A percentile compares a stretch with the other conserved stretches of the same genome.
phyloP scores from a whole-genome alignment of 257 asterid species.

The Ehretia macrophylla region DNA sequence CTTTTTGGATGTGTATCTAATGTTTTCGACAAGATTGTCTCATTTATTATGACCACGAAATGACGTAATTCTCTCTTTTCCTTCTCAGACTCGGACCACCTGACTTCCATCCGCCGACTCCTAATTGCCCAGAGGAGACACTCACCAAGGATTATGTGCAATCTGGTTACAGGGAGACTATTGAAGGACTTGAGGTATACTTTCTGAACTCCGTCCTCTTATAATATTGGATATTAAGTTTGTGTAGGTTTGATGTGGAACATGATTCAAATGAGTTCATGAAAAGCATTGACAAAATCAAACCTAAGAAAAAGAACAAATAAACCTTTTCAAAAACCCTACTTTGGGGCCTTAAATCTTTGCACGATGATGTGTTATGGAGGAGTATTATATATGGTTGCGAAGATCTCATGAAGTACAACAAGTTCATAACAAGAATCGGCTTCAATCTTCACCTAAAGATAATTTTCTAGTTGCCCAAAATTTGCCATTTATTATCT shows the following conservation, averaged over 20 bases:
- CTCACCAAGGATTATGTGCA: slow-evolving; percentile 78
- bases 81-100: slow-evolving; percentile 89
- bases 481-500: too few relatives aligned
- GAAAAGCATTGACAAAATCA: too few relatives aligned
- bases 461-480: too few relatives aligned
- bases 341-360: too few relatives aligned
- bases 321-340: too few relatives aligned
- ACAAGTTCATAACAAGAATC: too few relatives aligned
- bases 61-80: slow-evolving; percentile 8
- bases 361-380: too few relatives aligned
- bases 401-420: too few relatives aligned
- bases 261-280: too few relatives aligned
- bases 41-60: slow-evolving; percentile 1
- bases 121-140: slow-evolving; percentile 90
- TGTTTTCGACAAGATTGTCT: slow-evolving; percentile 10
- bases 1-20: not conserved
- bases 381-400: too few relatives aligned
- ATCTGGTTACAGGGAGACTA: slow-evolving; percentile 83
- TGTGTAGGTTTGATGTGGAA: not conserved
- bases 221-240: not conserved
- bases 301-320: too few relatives aligned
- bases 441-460: too few relatives aligned
- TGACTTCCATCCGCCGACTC: slow-evolving; percentile 82
- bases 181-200: slow-evolving; percentile 91
- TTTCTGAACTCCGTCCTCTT: slow-evolving; percentile 6